Evolutionary conservation across 1,284 basidiomycete species (phyloP), one percentile per base, ranked within the genome.

Genomic region (Termitomyces sp.): DNA sequence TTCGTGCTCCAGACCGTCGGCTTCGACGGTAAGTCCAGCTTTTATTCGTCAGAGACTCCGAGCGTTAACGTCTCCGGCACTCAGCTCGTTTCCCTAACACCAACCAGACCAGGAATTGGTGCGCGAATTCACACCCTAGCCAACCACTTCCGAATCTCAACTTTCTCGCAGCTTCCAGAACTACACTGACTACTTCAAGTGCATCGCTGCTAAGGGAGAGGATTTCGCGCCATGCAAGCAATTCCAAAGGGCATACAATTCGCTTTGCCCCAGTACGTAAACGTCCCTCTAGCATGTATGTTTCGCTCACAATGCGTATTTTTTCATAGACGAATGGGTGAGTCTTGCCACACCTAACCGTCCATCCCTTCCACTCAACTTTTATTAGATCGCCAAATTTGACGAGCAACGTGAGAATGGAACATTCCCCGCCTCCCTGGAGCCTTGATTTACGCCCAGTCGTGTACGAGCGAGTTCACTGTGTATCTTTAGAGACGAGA

Each of bases 181-280:
- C 76, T 97, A 93, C 73, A 88, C 90, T 56, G 93, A 99, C 75
- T 97, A 96, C 81, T 92, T 93, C 86, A 97, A 96, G 75, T 99
- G 97, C 72, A 78, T 98, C 65, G 78, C 91, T 66, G 94, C 93
- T 64, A 98, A 97, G 79, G 97, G 97, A 61, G 96, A 99, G 66
- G 97, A 99, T 57, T 98, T 88, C 70, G 85, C 88, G 19, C 94
- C 97, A 8, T 99, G 97, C 89, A 94, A 96, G 78, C 94, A 97
- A 77, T 99, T 99, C 86, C 93, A 90, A 79, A 85, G 87, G 69
- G 91, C 93, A 34, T 99, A 93, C 81, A 83, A 93, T 79, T 94
- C 95, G 49, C 84, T 99, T 59, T 99, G 97, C 79, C 97, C 97
- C 59, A 98, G 94, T 97, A 66, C 71, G 93, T 87, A 30, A n/a